Base-by-base conservation (phyloP, 805 yeast species). In the Ogataea siamensis region DNA sequence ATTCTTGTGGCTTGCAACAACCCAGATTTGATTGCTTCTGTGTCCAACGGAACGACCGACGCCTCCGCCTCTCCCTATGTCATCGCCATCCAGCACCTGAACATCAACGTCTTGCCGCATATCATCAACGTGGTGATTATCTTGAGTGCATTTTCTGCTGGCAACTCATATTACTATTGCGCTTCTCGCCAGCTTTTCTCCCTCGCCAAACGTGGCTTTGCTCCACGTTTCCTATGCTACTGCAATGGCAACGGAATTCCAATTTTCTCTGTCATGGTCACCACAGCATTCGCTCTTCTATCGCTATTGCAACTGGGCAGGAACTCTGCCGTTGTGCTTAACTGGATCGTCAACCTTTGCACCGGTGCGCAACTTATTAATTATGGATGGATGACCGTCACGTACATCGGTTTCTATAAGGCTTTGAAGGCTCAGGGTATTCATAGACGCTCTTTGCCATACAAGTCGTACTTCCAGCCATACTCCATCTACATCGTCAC, bases 31-130 rank as follows among this genome's bases (percentile, higher is more conserved):
- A 28, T 55, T 16, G 41, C 67, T 5, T 83, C 87, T 9, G 67
- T 80, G 39, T 68, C 69, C 20, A 66, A 70, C 18, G 71, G 79
- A 19, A 69, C 74, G 33, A 78, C 87, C 0, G 88, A 87, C 36
- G 94, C 83, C 0, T 81, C 76, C 17, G 76, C 86, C 3, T 78
- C 87, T 13, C 91, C 95, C 1, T 84, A 80, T 53, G 91, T 84
- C 36, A 76, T 86, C 50, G 91, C 88, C 6, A 84, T 87, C 82
- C 60, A 65, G 29, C 73, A 71, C 42, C 63, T 84, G 51, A 73
- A 76, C 2, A 82, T 87, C 42, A 73, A 66, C 24, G 78, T 71
- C 0, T 67, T 86, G 28, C 91, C 93, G 20, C 75, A 80, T 52
- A 67, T 87, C 39, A 84, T 87, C 45, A 87, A 87, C 57, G 91